A percentile compares a stretch with the other conserved stretches of the same genome.
Evolutionary conservation across 2,329 filamentous ascomycete species (phyloP).

Genomic region (Aspergillus sclerotialis): DNA sequence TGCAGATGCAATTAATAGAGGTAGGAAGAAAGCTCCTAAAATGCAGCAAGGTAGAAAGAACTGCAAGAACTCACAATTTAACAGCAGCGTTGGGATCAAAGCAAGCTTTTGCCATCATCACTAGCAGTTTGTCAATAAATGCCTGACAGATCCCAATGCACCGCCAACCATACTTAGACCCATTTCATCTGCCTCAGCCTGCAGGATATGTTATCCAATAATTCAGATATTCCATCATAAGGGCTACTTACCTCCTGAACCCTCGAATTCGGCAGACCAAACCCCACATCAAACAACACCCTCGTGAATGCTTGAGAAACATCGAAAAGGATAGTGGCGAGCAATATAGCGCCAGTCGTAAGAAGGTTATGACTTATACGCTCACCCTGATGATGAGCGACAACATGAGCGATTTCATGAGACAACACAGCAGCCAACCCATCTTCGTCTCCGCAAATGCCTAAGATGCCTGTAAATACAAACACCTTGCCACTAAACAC

Average conservation of each 20-base stretch:
- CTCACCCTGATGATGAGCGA: slow-evolving; percentile 51
- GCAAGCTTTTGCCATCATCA: slow-evolving; percentile 59
- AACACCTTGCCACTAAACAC: slow-evolving; percentile 52
- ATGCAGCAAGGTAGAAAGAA: not conserved
- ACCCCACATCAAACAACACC: slow-evolving; percentile 42
- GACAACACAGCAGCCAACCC: slow-evolving; percentile 55
- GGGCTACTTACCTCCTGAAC: slow-evolving; percentile 45
- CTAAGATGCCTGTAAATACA: slow-evolving; percentile 56
- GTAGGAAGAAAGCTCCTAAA: too few relatives aligned
- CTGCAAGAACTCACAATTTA: slow-evolving; percentile 33
- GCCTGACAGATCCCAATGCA: not conserved
- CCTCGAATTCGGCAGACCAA: slow-evolving; percentile 49
- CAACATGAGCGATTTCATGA: slow-evolving; percentile 60
- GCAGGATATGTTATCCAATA: slow-evolving; percentile 4
- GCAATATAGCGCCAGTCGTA: slow-evolving; percentile 21
- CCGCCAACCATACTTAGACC: slow-evolving; percentile 39
- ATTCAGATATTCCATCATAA: not conserved
- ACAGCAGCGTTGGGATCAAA: slow-evolving; percentile 52
- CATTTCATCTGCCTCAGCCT: slow-evolving; percentile 56
- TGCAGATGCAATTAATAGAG: too few relatives aligned
- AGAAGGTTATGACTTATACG: slow-evolving; percentile 42
- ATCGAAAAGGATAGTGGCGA: slow-evolving; percentile 31
- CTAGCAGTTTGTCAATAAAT: slow-evolving; percentile 17
- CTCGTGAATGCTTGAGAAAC: slow-evolving; percentile 31
- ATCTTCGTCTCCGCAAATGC: slow-evolving; percentile 49